Evolutionary conservation across 2,329 filamentous ascomycete genomes (phyloP).

Genomic region (Apiospora rasikravindrae): DNA sequence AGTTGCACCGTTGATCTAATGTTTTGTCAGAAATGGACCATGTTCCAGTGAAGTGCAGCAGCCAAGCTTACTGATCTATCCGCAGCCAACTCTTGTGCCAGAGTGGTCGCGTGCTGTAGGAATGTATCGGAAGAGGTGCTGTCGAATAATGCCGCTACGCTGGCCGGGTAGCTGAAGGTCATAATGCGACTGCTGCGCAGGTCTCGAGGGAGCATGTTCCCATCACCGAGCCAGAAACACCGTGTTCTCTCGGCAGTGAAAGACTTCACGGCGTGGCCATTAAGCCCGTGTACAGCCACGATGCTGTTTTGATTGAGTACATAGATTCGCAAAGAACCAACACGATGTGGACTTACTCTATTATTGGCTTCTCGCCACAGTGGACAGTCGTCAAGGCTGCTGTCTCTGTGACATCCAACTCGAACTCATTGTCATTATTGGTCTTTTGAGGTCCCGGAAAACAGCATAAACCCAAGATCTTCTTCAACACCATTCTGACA

Average conservation of each 20-base stretch:
- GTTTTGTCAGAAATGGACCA: background rate
- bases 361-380: background rate
- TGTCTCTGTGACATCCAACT: background rate
- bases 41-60: background rate
- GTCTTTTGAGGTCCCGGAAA: no score
- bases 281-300: conserved; percentile 24
- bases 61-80: conserved; percentile 25
- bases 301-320: conserved; percentile 16
- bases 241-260: conserved; percentile 20
- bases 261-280: conserved; percentile 22
- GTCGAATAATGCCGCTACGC: conserved; percentile 20
- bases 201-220: conserved; percentile 24
- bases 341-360: background rate
- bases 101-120: conserved; percentile 22
- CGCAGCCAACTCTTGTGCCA: conserved; percentile 23
- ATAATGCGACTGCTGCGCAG: conserved; percentile 22
- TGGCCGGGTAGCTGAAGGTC: conserved; percentile 25
- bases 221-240: conserved; percentile 23
- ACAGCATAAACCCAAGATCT: background rate
- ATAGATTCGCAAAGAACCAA: background rate
- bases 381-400: background rate
- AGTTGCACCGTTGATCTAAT: background rate
- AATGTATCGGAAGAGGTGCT: conserved; percentile 21
- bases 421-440: background rate
- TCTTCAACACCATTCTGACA: background rate